These are phyloP conservation scores for Acacia confusa DNA, from an alignment of 306 rosid species.

Conservation along the genomic window DNA sequence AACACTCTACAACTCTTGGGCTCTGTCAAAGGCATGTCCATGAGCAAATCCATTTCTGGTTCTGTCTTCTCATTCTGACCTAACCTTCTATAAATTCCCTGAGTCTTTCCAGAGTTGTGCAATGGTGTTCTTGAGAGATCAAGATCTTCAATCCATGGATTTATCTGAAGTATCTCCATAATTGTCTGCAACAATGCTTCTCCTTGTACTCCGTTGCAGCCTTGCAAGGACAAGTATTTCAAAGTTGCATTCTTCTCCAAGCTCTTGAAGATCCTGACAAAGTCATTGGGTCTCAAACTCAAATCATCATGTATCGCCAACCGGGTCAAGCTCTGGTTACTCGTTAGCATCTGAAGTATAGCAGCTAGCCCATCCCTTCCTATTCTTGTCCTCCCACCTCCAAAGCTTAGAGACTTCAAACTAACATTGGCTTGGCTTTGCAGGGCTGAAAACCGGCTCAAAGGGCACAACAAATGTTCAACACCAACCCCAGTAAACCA, in stretches of 20 bases:
- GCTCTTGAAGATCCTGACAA: conserved; percentile 68
- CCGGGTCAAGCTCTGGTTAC: conserved; percentile 65
- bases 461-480: conserved; percentile 85
- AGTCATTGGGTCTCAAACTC: conserved; percentile 71
- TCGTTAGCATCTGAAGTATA: conserved; percentile 57
- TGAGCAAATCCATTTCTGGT: conserved; percentile 78
- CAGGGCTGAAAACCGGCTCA: conserved; percentile 82
- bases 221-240: conserved; percentile 69
- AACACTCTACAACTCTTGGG: conserved; percentile 90
- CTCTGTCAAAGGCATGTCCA: conserved; percentile 82
- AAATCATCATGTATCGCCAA: conserved; percentile 76
- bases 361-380: conserved; percentile 86
- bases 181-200: conserved; percentile 66
- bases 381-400: conserved; percentile 79
- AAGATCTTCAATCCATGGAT: conserved; percentile 95
- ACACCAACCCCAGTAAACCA: conserved; percentile 68
- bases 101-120: conserved; percentile 71
- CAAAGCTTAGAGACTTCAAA: conserved; percentile 64
- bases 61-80: conserved; percentile 87
- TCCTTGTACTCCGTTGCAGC: conserved; percentile 83
- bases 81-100: conserved; percentile 61
- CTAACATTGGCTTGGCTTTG: conserved; percentile 84
- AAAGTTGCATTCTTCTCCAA: conserved; percentile 86
- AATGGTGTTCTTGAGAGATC: conserved; percentile 85
- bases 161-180: conserved; percentile 76